phyloP scores from a whole-genome alignment of 2,329 filamentous ascomycete genomes.

The Ilyonectria destructans region DNA sequence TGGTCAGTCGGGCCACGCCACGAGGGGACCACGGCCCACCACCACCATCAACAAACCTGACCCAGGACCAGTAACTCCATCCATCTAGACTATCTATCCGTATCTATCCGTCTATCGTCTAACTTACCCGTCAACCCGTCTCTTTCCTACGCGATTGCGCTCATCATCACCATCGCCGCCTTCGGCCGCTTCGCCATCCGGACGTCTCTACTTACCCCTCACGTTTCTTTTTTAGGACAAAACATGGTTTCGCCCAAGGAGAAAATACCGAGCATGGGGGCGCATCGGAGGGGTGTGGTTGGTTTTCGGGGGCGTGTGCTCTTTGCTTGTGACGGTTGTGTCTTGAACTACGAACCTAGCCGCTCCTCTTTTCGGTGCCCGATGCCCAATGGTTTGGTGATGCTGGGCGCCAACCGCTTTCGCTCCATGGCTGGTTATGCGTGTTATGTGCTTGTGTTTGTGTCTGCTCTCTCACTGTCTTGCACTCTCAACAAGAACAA shows the following conservation, averaged over 20 bases:
- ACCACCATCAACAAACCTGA: slow-evolving; percentile 31
- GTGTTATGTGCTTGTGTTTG: slow-evolving; percentile 5
- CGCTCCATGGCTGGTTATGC: slow-evolving; percentile 9
- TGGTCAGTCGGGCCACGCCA: slow-evolving; percentile 31
- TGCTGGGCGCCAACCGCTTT: slow-evolving; percentile 31
- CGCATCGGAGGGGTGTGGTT: slow-evolving; percentile 9
- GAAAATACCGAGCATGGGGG: slow-evolving; percentile 32
- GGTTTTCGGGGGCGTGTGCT: slow-evolving; percentile 36
- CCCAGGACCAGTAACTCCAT: slow-evolving; percentile 15
- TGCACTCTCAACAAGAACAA: slow-evolving; percentile 10
- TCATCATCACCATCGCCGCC: slow-evolving; percentile 2
- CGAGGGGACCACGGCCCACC: slow-evolving; percentile 24
- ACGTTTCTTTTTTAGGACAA: slow-evolving; percentile 21
- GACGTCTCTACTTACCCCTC: slow-evolving; percentile 29
- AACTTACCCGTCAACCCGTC: not conserved
- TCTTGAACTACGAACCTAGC: slow-evolving; percentile 42
- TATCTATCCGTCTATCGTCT: slow-evolving; percentile 6
- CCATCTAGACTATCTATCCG: slow-evolving; percentile 7
- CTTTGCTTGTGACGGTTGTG: slow-evolving; percentile 45
- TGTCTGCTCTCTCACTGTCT: slow-evolving; percentile 17
- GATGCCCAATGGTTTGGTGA: slow-evolving; percentile 42
- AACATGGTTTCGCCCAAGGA: slow-evolving; percentile 33
- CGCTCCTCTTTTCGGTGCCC: slow-evolving; percentile 38
- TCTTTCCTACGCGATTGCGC: not conserved
- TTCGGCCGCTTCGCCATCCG: slow-evolving; percentile 28